Percentiles rank a stretch among this genome's conserved stretches.
These are phyloP conservation scores for Iodosphaeria phyllophila DNA, from an alignment of 2,329 filamentous ascomycete genomes.

Conservation along the genomic window DNA sequence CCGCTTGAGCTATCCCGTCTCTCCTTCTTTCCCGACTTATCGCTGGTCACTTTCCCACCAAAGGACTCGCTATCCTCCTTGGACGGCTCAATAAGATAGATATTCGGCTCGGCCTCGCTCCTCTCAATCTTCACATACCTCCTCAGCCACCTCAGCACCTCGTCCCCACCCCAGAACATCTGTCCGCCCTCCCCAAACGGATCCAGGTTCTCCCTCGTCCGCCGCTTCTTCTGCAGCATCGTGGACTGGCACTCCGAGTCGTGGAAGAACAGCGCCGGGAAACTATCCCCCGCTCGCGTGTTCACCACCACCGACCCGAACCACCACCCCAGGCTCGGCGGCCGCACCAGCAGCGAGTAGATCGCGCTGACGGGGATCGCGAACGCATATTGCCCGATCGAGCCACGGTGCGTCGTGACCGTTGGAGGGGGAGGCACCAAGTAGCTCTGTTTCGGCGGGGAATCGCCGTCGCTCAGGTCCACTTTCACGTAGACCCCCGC, in stretches of 20 bases:
- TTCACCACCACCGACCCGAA: conserved; percentile 93
- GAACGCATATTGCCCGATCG: conserved; percentile 71
- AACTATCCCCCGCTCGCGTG: conserved; percentile 73
- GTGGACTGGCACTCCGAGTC: conserved; percentile 94
- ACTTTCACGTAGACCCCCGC: conserved; percentile 90
- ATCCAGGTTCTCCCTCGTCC: conserved; percentile 70
- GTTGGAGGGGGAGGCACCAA: conserved; percentile 85
- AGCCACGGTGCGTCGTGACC: conserved; percentile 53
- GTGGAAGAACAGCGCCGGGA: conserved; percentile 93
- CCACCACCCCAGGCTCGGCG: conserved; percentile 95
- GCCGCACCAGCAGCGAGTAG: conserved; percentile 76
- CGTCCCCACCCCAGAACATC: conserved; percentile 96
- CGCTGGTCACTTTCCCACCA: conserved; percentile 38
- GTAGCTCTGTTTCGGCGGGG: conserved; percentile 68
- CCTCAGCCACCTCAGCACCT: conserved; percentile 79
- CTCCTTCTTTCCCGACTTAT: too few relatives aligned
- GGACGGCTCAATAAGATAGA: conserved; percentile 78
- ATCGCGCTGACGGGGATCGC: conserved; percentile 78
- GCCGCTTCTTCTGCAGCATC: conserved; percentile 79
- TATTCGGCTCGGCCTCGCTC: conserved; percentile 70
- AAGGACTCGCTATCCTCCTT: conserved; percentile 74
- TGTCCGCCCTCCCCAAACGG: conserved; percentile 71
- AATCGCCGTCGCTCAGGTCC: conserved; percentile 65
- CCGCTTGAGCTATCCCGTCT: conserved; percentile 18
- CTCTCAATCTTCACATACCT: conserved; percentile 69